Percentiles rank a stretch among this genome's conserved stretches.
These are phyloP conservation scores for Alternaria ethzedia DNA, from an alignment of 2,329 filamentous ascomycete genomes.

Conservation along the genomic window DNA sequence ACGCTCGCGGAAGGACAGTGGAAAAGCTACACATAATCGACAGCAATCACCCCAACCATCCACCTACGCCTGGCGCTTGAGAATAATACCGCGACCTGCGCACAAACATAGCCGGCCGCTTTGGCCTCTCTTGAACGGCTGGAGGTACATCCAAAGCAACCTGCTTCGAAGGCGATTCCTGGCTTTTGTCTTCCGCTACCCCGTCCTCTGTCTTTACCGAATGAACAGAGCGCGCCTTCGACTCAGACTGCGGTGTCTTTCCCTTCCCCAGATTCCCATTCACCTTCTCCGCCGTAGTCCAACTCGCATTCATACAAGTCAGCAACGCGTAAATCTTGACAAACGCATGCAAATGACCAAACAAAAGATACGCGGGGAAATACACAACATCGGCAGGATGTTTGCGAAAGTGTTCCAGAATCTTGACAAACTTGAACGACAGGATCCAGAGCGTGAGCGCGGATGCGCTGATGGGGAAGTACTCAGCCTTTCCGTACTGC, in stretches of 20 bases:
- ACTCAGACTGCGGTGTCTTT: no score
- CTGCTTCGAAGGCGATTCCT: fast-evolving
- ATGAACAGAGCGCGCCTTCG: no score
- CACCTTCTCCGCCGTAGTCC: neutral
- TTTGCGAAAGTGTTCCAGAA: neutral
- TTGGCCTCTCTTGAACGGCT: fast-evolving
- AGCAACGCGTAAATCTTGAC: neutral
- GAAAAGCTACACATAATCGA: no score
- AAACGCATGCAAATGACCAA: neutral
- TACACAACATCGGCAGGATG: neutral
- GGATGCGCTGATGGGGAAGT: neutral
- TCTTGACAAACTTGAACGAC: neutral
- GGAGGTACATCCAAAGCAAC: neutral
- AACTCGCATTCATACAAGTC: neutral
- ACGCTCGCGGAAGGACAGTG: no score
- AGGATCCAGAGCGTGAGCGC: neutral
- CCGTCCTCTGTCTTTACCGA: neutral
- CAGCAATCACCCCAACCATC: neutral
- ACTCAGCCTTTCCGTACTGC: neutral
- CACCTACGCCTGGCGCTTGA: neutral
- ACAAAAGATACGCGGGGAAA: neutral
- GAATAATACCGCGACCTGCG: neutral
- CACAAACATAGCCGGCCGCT: neutral
- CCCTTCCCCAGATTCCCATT: neutral
- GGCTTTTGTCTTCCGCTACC: neutral